Evolutionary conservation across 2,329 filamentous ascomycete genomes (phyloP).

Genomic region (Epichloe hybrida): DNA sequence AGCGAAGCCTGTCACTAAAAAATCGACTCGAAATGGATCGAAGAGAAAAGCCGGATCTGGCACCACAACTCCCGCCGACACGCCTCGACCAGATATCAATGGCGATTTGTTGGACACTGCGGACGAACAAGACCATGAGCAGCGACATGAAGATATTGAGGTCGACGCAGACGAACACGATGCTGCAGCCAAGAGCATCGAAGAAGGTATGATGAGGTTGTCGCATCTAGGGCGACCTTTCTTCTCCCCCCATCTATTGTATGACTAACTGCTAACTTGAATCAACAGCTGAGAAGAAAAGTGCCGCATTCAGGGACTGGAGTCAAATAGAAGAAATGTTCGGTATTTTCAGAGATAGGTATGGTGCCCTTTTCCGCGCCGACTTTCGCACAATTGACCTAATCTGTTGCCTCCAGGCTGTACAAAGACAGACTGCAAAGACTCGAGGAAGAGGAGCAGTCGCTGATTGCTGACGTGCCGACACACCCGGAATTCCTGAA

Average conservation of each 20-base stretch:
- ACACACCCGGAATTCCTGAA: slow-evolving; percentile 85
- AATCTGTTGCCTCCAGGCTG: slow-evolving; percentile 37
- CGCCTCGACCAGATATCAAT: slow-evolving; percentile 17
- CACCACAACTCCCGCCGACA: background rate
- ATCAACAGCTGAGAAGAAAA: slow-evolving; percentile 57
- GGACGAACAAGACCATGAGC: slow-evolving; percentile 28
- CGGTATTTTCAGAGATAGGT: slow-evolving; percentile 69
- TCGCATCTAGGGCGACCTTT: background rate
- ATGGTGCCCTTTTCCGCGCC: slow-evolving; percentile 14
- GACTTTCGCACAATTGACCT: background rate
- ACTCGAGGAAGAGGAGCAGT: slow-evolving; percentile 57
- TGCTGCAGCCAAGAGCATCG: slow-evolving; percentile 44
- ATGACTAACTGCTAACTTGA: slow-evolving; percentile 10
- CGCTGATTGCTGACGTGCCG: slow-evolving; percentile 44
- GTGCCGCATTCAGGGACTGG: slow-evolving; percentile 66
- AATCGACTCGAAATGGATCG: slow-evolving; percentile 27
- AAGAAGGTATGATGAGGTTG: slow-evolving; percentile 45
- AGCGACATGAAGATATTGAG: slow-evolving; percentile 39
- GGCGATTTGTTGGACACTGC: slow-evolving; percentile 21
- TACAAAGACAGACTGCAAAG: slow-evolving; percentile 80
- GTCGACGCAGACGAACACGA: slow-evolving; percentile 37
- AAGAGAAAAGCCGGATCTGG: slow-evolving; percentile 21
- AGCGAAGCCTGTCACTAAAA: slow-evolving; percentile 23
- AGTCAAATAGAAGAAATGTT: slow-evolving; percentile 79
- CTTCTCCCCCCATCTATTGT: background rate